Evolutionary conservation across 2,329 filamentous ascomycete species (phyloP).

Genomic region (Claviceps lovelessii): DNA sequence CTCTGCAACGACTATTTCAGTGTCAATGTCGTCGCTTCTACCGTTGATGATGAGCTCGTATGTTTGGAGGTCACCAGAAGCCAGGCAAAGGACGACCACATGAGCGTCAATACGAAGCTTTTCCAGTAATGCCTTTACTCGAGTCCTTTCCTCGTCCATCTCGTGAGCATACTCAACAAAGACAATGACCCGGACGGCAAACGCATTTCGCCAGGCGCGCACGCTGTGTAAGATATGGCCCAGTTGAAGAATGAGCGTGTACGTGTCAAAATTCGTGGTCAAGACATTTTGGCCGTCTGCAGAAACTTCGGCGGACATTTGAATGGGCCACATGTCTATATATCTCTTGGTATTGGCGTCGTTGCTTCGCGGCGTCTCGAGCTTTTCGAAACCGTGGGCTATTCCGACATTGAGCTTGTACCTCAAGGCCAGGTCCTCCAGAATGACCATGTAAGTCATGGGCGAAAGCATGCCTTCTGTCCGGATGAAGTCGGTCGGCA

Average conservation of each 20-base stretch:
- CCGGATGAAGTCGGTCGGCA: conserved; percentile 57
- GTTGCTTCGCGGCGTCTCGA: conserved; percentile 55
- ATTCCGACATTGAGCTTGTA: conserved; percentile 75
- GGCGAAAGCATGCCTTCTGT: conserved; percentile 55
- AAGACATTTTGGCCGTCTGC: conserved; percentile 52
- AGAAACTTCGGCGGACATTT: conserved; percentile 76
- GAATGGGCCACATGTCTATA: conserved; percentile 83
- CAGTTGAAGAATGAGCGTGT: conserved; percentile 70
- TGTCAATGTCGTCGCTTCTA: conserved; percentile 36
- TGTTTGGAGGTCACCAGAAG: conserved; percentile 54
- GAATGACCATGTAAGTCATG: conserved; percentile 63
- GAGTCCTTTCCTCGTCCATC: conserved; percentile 59
- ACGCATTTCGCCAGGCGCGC: conserved; percentile 62
- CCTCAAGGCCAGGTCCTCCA: conserved; percentile 67
- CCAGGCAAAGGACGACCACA: conserved; percentile 68
- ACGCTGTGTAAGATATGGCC: conserved; percentile 76
- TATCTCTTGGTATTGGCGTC: conserved; percentile 54
- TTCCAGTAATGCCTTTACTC: conserved; percentile 60
- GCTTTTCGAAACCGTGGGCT: conserved; percentile 62
- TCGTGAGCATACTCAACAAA: conserved; percentile 84
- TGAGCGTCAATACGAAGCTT: conserved; percentile 72
- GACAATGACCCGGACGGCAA: conserved; percentile 61
- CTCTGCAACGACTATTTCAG: conserved; percentile 47
- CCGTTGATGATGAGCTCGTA: conserved; percentile 74
- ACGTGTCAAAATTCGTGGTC: conserved; percentile 85